Evolutionary conservation across 805 yeast species (phyloP).

Genomic region (Starmerella tilneyi): DNA sequence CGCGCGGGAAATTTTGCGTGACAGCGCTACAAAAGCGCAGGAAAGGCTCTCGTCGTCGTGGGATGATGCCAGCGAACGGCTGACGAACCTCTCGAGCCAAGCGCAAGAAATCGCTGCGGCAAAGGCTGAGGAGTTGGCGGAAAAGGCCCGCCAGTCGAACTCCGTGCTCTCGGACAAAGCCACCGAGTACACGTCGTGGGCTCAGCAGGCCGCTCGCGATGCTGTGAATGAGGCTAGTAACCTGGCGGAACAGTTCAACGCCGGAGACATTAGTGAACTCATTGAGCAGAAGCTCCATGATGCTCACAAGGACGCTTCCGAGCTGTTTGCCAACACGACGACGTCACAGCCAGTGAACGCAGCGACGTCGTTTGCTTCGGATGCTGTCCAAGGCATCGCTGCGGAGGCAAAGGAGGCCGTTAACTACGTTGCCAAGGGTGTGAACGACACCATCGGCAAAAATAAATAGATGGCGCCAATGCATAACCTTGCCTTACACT

Average conservation of each 20-base stretch:
- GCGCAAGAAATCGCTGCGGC: slow-evolving; percentile 6
- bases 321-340: slow-evolving; percentile 8
- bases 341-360: neutral
- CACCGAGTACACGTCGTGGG: neutral
- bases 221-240: slow-evolving; percentile 5
- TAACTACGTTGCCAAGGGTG: slow-evolving; percentile 9
- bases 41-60: neutral
- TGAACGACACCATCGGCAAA: slow-evolving; percentile 5
- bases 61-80: neutral
- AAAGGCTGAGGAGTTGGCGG: neutral
- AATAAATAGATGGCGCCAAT: neutral
- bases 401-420: slow-evolving; percentile 31
- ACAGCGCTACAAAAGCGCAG: neutral
- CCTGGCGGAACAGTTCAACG: slow-evolving; percentile 5
- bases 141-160: neutral
- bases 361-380: slow-evolving; percentile 53
- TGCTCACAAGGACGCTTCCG: slow-evolving; percentile 7
- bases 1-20: neutral
- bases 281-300: slow-evolving; percentile 11
- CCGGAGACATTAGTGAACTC: slow-evolving; percentile 3
- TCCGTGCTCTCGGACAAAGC: neutral
- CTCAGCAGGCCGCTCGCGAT: slow-evolving; percentile 6
- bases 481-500: no score
- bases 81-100: neutral
- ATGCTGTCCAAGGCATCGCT: slow-evolving; percentile 93